Evolutionary conservation across 1,284 basidiomycete genomes (phyloP).

Genomic region (Boletus semigastroideus): DNA sequence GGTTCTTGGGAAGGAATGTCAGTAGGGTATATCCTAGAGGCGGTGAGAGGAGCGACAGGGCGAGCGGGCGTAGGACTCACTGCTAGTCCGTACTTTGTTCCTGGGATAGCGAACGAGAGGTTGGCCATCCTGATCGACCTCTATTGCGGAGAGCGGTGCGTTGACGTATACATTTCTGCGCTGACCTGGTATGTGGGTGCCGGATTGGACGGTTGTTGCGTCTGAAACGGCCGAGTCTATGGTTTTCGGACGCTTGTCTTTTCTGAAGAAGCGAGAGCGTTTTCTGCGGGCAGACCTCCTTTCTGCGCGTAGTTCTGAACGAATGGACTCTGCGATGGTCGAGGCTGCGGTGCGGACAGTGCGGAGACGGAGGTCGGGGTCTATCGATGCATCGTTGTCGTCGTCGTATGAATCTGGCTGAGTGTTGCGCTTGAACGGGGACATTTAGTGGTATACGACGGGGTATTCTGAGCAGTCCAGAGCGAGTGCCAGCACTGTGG

Average conservation of each 20-base stretch:
- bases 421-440: slow-evolving; percentile 31
- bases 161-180: slow-evolving; percentile 86
- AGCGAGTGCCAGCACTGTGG: slow-evolving; percentile 8
- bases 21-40: slow-evolving; percentile 79
- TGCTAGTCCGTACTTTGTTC: slow-evolving; percentile 95
- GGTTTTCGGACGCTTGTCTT: slow-evolving; percentile 47
- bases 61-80: slow-evolving; percentile 46
- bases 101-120: slow-evolving; percentile 77
- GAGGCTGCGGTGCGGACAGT: slow-evolving; percentile 88
- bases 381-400: slow-evolving; percentile 59
- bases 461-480: not conserved
- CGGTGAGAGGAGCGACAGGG: slow-evolving; percentile 11
- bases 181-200: slow-evolving; percentile 44
- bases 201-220: slow-evolving; percentile 7
- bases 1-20: slow-evolving; percentile 93
- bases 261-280: slow-evolving; percentile 59
- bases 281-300: slow-evolving; percentile 56
- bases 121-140: slow-evolving; percentile 74
- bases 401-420: slow-evolving; percentile 39
- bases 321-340: slow-evolving; percentile 83
- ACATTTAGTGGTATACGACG: slow-evolving; percentile 24
- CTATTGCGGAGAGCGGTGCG: slow-evolving; percentile 57
- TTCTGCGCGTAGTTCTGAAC: slow-evolving; percentile 72
- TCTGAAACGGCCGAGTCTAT: slow-evolving; percentile 26
- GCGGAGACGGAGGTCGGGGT: slow-evolving; percentile 81